phyloP scores from a whole-genome alignment of 306 rosid species.

The Heteromeles arbutifolia region DNA sequence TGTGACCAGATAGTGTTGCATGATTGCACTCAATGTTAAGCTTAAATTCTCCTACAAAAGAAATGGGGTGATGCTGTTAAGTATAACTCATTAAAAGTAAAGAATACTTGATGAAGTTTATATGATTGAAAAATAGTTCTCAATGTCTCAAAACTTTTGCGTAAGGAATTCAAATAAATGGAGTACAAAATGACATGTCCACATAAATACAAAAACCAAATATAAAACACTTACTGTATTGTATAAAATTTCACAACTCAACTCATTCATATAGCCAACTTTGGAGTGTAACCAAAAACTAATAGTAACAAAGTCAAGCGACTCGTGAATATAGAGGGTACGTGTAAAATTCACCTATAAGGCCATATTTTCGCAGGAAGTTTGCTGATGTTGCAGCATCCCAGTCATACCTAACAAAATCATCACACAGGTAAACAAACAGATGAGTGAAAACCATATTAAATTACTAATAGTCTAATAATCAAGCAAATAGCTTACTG shows the following conservation, averaged over 20 bases:
- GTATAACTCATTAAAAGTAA: neutral
- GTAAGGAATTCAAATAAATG: neutral
- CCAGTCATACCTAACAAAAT: slow-evolving; percentile 83
- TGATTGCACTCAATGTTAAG: slow-evolving; percentile 96
- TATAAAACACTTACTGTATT: neutral
- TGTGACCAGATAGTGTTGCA: slow-evolving; percentile 94
- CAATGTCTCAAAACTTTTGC: neutral
- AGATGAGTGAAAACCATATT: neutral
- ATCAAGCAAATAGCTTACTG: slow-evolving; percentile 46
- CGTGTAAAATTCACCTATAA: slow-evolving; percentile 35
- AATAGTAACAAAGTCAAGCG: neutral
- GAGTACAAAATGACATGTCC: neutral
- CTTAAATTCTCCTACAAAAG: slow-evolving; percentile 70
- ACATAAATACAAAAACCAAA: neutral
- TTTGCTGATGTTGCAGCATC: slow-evolving; percentile 95
- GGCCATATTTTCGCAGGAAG: slow-evolving; percentile 83
- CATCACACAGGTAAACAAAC: slow-evolving; percentile 5
- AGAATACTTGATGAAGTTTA: too few relatives aligned
- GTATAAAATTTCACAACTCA: neutral
- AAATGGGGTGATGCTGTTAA: slow-evolving; percentile 8
- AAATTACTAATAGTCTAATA: slow-evolving; percentile 7
- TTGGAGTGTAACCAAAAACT: neutral
- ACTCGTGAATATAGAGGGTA: neutral
- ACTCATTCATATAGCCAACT: neutral
- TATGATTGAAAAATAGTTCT: neutral